phyloP scores from a whole-genome alignment of 2,329 filamentous ascomycete species.

The Immersiporthe knoxdaviesiana region DNA sequence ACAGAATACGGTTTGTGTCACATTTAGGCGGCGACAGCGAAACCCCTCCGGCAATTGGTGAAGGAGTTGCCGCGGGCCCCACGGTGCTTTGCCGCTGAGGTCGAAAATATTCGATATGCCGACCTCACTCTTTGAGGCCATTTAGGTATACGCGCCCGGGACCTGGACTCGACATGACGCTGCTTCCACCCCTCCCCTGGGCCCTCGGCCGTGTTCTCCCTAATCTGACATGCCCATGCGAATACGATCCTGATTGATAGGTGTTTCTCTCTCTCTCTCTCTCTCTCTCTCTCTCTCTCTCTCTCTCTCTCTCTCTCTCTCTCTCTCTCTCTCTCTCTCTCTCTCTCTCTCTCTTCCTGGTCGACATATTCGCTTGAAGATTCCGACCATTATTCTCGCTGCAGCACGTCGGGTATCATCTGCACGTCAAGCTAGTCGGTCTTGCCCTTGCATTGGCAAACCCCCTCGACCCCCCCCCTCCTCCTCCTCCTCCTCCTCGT shows the following conservation, averaged over 20 bases:
- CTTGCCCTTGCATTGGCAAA: background rate
- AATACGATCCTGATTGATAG: background rate
- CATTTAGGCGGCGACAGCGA: background rate
- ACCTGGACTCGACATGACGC: background rate
- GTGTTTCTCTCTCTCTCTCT: too few relatives aligned
- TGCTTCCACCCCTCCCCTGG: background rate
- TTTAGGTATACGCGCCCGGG: background rate
- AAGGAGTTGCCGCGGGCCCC: background rate
- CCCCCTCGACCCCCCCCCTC: too few relatives aligned
- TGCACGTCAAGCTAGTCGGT: background rate
- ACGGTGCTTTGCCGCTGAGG: background rate
- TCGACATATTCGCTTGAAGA: too few relatives aligned
- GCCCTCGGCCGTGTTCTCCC: background rate
- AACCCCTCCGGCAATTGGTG: background rate
- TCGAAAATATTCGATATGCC: background rate
- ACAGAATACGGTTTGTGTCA: background rate
- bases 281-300: too few relatives aligned
- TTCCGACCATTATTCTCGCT: background rate
- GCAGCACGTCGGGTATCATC: background rate
- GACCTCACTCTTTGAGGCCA: conserved; percentile 4
- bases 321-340: too few relatives aligned
- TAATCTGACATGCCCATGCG: background rate
- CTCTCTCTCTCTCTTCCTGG: background rate
- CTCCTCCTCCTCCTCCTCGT: background rate
- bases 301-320: too few relatives aligned